phyloP scores from a whole-genome alignment of 2,329 filamentous ascomycete species.

The Colletotrichum lindemuthianum region DNA sequence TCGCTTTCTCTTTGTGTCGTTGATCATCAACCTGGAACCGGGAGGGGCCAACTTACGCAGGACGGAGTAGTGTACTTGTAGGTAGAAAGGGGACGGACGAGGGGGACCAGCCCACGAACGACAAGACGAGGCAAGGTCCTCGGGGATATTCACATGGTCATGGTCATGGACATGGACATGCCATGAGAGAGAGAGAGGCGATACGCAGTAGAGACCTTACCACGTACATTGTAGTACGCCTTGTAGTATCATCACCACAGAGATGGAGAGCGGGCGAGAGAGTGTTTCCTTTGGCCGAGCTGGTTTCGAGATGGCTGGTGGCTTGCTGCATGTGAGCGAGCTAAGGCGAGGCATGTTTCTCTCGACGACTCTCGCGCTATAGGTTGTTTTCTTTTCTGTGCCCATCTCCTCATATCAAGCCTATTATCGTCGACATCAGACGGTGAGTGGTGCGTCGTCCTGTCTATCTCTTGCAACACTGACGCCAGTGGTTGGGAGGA shows the following conservation, averaged over 20 bases:
- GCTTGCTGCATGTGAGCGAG: slow-evolving; percentile 31
- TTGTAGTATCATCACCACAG: too few relatives aligned
- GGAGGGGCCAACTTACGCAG: too few relatives aligned
- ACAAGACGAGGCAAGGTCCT: too few relatives aligned
- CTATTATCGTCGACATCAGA: slow-evolving; percentile 21
- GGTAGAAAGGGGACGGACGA: too few relatives aligned
- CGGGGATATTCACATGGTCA: too few relatives aligned
- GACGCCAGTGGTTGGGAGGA: slow-evolving; percentile 24
- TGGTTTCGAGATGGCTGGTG: slow-evolving; percentile 14
- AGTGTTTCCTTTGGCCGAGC: background rate
- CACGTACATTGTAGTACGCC: too few relatives aligned
- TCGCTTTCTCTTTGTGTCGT: background rate
- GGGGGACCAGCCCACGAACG: too few relatives aligned
- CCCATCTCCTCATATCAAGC: slow-evolving; percentile 21
- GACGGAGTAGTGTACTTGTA: too few relatives aligned
- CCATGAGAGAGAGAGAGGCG: slow-evolving; percentile 11
- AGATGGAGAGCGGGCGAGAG: background rate
- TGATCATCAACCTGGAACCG: too few relatives aligned
- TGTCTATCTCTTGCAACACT: slow-evolving; percentile 26
- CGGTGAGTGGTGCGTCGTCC: slow-evolving; percentile 2
- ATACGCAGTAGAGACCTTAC: background rate
- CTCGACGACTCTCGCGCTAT: background rate
- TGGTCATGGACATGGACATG: background rate
- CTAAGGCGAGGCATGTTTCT: slow-evolving; percentile 23
- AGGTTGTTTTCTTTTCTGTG: too few relatives aligned